Conservation (phyloP, 202 grass and related monocot genomes). For the Eragrostis tef region DNA sequence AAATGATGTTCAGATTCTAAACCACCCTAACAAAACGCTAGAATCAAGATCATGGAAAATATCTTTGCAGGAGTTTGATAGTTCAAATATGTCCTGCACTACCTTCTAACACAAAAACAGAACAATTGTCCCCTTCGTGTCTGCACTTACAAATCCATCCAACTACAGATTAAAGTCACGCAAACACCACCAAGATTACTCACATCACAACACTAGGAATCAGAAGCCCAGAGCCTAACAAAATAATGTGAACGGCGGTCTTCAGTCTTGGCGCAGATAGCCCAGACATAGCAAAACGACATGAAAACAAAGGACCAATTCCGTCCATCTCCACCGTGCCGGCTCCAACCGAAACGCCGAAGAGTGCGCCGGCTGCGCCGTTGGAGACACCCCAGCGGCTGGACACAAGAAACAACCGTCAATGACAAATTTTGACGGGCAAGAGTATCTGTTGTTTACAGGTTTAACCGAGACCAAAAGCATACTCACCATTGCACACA, state of each 20-base stretch:
- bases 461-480: background rate
- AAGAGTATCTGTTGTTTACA: background rate
- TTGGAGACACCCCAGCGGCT: constrained; percentile 63
- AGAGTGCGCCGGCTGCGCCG: constrained; percentile 49
- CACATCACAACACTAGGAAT: constrained; percentile 40
- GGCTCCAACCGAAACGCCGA: constrained; percentile 39
- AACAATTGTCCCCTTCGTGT: constrained; percentile 25
- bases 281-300: constrained; percentile 52
- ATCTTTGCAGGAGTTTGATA: constrained; percentile 43
- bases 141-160: constrained; percentile 26
- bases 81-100: constrained; percentile 31
- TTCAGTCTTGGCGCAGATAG: constrained; percentile 48
- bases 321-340: constrained; percentile 38
- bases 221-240: background rate
- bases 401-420: constrained; percentile 41
- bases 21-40: background rate
- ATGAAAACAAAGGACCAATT: constrained; percentile 50
- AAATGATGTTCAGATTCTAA: background rate
- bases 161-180: constrained; percentile 23
- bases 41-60: constrained; percentile 10
- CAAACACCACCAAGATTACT: constrained; percentile 28
- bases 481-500: constrained; percentile 60
- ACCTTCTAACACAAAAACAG: constrained; percentile 35
- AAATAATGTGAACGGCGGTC: background rate
- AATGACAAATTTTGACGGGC: constrained; percentile 22